Base-by-base conservation (phyloP, 148 eudicot genomes). In the Cornus controversa region DNA sequence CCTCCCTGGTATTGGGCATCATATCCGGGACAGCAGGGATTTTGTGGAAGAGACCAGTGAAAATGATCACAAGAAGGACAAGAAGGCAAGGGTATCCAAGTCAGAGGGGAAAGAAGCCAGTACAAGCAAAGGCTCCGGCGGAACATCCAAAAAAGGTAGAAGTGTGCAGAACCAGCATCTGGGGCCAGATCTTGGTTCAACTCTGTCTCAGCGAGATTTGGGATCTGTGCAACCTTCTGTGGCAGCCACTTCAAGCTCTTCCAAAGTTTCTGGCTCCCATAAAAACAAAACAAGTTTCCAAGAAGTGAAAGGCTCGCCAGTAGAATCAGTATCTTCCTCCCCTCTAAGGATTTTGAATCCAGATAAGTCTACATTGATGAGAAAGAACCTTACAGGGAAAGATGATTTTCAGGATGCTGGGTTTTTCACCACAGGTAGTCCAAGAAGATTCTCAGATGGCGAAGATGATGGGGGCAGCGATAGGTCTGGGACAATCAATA, bases 241-340 rank as follows among this genome's bases (percentile, higher is more conserved):
- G 83, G 94, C 97, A 58, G 88, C 98, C 62, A 89, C 94, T 76
- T 96, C 99, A 70, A 96, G 99, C 86, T 93, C 99, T 77, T 96
- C 99, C 0, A 96, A 93, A 80, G 92, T 91, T 80, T 92, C 98
- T 60, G 94, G 88, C 27, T 93, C 98, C 78, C 87, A 74, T 75
- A 89, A 82, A 83, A 87, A 74, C 66, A 88, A 80, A 78, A 75
- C 86, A 57, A 86, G 73, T 78, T 57, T 76, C 65, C 89, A 87
- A 84, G 97, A 93, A 79, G 72, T 81, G 63, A 91, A 90, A 89
- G 90, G 93, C 76, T 96, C 99, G 24, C 99, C 99, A 24, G 94
- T 96, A 76, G 98, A 88, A 79, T 96, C 99, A 69, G 99, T 96
- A 80, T 93, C 98, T 75, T 96, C 99, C 45, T 96, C 98, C 80